Conservation (phyloP, 495 filamentous ascomycete genomes). For the Xylaria sp. region DNA sequence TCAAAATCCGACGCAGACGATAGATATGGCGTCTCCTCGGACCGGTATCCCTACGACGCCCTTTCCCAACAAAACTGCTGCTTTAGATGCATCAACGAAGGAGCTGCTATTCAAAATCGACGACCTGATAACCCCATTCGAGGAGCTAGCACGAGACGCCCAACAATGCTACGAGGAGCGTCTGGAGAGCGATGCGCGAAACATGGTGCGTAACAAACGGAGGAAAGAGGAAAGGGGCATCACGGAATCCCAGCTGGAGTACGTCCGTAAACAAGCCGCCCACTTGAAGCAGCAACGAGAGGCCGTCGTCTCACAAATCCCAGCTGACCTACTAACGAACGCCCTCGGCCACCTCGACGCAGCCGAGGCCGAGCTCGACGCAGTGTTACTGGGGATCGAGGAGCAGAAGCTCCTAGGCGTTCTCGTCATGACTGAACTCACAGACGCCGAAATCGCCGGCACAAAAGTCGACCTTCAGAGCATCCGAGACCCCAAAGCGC, state of each 20-base stretch:
- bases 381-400: neutral
- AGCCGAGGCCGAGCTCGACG: neutral
- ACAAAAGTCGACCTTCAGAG: neutral
- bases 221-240: neutral
- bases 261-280: neutral
- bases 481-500: neutral
- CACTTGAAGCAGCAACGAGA: neutral
- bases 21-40: neutral
- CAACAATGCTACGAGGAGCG: neutral
- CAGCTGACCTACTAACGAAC: neutral
- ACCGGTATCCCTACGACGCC: conserved; percentile 28
- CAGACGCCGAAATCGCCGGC: neutral
- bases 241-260: neutral
- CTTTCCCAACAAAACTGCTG: neutral
- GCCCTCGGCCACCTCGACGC: neutral
- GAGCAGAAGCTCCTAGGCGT: neutral
- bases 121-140: neutral
- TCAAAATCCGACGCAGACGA: neutral
- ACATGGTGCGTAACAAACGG: too few species aligned
- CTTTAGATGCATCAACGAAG: neutral
- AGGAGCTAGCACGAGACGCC: neutral
- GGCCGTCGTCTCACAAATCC: neutral
- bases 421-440: neutral
- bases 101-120: neutral
- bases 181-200: neutral